A percentile compares a stretch with the other conserved stretches of the same genome.
Evolutionary conservation across 495 filamentous ascomycete genomes (phyloP).

Genomic region (Penicillium simplicissimum): DNA sequence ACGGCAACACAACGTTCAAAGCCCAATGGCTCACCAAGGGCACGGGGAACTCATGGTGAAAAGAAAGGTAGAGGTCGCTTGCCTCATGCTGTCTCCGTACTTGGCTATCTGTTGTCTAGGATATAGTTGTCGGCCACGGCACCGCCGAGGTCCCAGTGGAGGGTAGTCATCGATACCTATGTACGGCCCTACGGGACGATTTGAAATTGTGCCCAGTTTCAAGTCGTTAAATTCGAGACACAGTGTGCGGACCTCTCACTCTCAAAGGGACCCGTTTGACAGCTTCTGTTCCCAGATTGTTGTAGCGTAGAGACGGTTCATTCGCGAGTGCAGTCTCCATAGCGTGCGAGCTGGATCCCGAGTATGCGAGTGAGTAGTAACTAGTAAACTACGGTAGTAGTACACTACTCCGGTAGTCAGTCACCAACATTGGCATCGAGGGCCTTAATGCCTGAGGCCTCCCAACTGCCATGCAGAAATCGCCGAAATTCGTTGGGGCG

Average conservation of each 20-base stretch:
- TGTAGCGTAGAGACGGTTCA: not conserved
- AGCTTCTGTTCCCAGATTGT: not conserved
- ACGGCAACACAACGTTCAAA: not conserved
- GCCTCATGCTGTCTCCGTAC: not conserved
- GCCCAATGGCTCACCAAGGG: not conserved
- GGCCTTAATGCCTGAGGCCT: slow-evolving; percentile 2
- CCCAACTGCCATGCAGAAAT: not conserved
- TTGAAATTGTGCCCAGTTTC: not conserved
- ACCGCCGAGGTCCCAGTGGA: no score
- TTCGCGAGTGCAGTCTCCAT: not conserved
- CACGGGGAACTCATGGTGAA: not conserved
- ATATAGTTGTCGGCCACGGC: no score
- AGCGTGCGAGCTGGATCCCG: no score
- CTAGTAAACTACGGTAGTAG: no score
- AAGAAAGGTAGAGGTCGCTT: not conserved
- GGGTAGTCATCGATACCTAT: not conserved
- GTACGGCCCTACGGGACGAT: not conserved
- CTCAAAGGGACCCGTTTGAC: not conserved
- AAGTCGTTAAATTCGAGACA: not conserved
- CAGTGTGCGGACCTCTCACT: not conserved
- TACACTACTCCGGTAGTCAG: no score
- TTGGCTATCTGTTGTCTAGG: not conserved
- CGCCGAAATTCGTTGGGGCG: slow-evolving; percentile 10
- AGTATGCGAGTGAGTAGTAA: no score
- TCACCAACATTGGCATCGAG: no score